Evolutionary conservation across 2,329 filamentous ascomycete genomes (phyloP).

Genomic region (Fusarium sambucinum): DNA sequence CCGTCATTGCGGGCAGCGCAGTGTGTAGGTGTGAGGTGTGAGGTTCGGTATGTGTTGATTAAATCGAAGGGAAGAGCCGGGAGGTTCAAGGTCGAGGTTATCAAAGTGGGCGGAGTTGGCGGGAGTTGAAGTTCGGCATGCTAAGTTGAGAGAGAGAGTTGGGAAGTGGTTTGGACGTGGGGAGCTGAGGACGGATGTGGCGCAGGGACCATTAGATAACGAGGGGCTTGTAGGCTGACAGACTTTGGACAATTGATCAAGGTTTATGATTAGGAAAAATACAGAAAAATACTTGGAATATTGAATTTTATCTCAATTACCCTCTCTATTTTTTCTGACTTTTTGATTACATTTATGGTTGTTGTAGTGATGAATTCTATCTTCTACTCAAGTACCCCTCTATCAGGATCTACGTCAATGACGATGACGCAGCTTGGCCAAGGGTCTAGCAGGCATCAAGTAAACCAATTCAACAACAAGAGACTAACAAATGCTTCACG

Average conservation of each 20-base stretch:
- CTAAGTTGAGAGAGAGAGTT: constrained; percentile 11
- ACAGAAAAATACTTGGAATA: fast-evolving
- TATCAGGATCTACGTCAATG: constrained; percentile 29
- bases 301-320: fast-evolving
- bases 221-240: constrained; percentile 16
- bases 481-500: background rate
- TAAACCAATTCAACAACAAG: background rate
- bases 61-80: background rate
- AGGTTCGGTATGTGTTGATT: background rate
- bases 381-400: constrained; percentile 15
- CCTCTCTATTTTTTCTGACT: fast-evolving
- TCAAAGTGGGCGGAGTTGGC: constrained; percentile 31
- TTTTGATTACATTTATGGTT: fast-evolving
- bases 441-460: constrained; percentile 26
- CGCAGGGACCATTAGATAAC: constrained; percentile 39
- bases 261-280: fast-evolving
- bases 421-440: constrained; percentile 37
- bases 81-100: constrained; percentile 7
- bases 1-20: constrained; percentile 48
- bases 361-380: background rate
- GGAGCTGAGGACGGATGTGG: constrained; percentile 36
- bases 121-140: constrained; percentile 39
- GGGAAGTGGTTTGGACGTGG: constrained; percentile 27
- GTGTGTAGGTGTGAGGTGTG: background rate
- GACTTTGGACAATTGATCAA: background rate